Conservation (phyloP, 768 basidiomycete species). For the Suillus occidentalis region DNA sequence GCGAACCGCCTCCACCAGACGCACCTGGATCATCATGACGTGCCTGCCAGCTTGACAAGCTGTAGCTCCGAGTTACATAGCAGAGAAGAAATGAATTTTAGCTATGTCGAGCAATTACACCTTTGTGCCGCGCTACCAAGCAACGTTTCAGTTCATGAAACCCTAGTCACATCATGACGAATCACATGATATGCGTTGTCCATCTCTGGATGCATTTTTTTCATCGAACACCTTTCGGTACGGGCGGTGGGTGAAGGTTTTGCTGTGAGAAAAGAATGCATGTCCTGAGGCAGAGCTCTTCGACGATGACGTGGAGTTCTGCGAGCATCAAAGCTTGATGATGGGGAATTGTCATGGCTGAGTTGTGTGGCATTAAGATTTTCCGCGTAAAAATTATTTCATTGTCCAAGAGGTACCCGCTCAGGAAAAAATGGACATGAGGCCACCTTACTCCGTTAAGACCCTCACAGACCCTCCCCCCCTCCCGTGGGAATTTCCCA, state of each 20-base stretch:
- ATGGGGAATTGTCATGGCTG: background rate
- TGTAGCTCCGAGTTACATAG: background rate
- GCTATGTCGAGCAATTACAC: background rate
- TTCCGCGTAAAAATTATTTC: background rate
- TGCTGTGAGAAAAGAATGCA: background rate
- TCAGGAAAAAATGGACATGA: too few species aligned
- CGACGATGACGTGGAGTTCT: background rate
- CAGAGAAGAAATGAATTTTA: background rate
- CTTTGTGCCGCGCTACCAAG: background rate
- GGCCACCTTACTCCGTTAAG: too few species aligned
- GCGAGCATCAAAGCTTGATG: background rate
- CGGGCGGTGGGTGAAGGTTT: background rate
- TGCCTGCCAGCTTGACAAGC: background rate
- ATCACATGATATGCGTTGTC: background rate
- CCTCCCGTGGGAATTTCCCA: too few species aligned
- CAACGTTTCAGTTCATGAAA: background rate
- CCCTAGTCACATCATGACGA: background rate
- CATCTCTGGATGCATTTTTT: background rate
- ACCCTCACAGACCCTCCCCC: too few species aligned
- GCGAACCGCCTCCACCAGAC: conserved; percentile 50
- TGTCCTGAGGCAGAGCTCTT: background rate
- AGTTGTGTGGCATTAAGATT: background rate
- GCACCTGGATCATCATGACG: background rate
- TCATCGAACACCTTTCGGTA: background rate
- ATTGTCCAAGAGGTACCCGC: too few species aligned